Base-by-base conservation (phyloP, 2,329 filamentous ascomycete genomes). In the Hymenotorrendiella dingleyae region DNA sequence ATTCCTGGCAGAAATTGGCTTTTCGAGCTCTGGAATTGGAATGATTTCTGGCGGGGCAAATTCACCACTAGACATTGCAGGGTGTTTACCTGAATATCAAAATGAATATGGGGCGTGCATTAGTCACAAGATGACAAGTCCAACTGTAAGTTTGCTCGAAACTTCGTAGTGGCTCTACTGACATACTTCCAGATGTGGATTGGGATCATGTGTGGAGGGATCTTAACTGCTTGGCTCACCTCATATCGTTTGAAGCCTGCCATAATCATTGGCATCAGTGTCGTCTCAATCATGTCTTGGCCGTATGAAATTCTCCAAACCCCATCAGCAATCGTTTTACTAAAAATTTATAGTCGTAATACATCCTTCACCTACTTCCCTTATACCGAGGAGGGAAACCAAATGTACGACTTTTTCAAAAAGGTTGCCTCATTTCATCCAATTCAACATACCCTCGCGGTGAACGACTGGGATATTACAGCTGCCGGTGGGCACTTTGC, bases 1-100 rank as follows among this genome's bases (percentile, higher is more conserved):
- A 27, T 81, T 82, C 50, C 66, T 83, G 19, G 80, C 78, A 0
- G 71, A 80, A 49, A 79, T 80, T 47, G 79, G 79, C 2, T 69
- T 83, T 50, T 87, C 85, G 0, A 93, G 93, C 61, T 82, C 80
- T 34, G 89, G 89, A 43, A 90, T 95, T 55, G 88, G 89, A 12
- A 74, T 86, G 23, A 81, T 94, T 48, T 88, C 84, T 0, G 87
- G 87, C 10, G 49, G 21, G 78, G 78, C 4, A 17, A 70, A 75
- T 1, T 89, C 86, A 0, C 88, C 89, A 0, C 71, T 93, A 22
- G 76, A 86, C 26, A 71, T 94, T 33, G 88, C 79, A 1, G 89
- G 88, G 4, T 94, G 88, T 54, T 71, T 76, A 0, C 56, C 70
- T 0, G 71, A 81, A 35, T 71, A 71, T 37, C 64, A 78, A 16